Conservation (phyloP, 2,329 filamentous ascomycete species). For the Talaromyces albobiverticillius region DNA sequence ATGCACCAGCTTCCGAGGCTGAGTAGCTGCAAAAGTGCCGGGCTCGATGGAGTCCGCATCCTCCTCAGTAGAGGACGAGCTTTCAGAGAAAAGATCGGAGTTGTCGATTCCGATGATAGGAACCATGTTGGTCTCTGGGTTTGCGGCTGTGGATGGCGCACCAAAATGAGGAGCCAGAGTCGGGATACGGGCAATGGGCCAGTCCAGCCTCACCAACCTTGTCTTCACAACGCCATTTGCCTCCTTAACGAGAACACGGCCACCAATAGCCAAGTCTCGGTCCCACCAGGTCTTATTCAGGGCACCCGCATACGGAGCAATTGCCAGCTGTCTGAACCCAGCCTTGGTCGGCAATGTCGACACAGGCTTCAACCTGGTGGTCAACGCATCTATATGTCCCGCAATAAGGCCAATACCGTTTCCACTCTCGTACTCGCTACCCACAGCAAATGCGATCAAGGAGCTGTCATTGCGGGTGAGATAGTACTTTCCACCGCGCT, state of each 20-base stretch:
- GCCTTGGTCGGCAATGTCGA: constrained; percentile 79
- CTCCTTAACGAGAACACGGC: constrained; percentile 80
- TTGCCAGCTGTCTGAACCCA: constrained; percentile 83
- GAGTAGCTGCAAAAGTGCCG: constrained; percentile 74
- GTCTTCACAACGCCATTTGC: constrained; percentile 71
- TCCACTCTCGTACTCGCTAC: constrained; percentile 74
- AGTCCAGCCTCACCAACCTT: constrained; percentile 85
- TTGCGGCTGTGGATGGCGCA: constrained; percentile 63
- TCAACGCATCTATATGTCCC: constrained; percentile 89
- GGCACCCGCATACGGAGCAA: constrained; percentile 87
- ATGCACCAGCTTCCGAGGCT: constrained; percentile 80
- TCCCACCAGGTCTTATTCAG: constrained; percentile 96
- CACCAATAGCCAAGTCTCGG: constrained; percentile 85
- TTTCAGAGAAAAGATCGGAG: constrained; percentile 48
- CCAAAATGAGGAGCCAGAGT: constrained; percentile 95
- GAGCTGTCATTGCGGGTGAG: constrained; percentile 81
- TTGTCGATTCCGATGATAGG: constrained; percentile 89
- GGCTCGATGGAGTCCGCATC: constrained; percentile 43
- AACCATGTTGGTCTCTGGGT: constrained; percentile 89
- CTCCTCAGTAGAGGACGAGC: constrained; percentile 22
- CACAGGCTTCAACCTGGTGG: constrained; percentile 86
- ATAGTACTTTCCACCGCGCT: constrained; percentile 84
- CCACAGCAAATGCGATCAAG: constrained; percentile 80
- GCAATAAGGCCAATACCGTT: constrained; percentile 87
- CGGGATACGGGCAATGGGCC: constrained; percentile 90